Evolutionary conservation across 805 yeast genomes (phyloP), one percentile per base, ranked within the genome.

Genomic region (Candida saitoana): DNA sequence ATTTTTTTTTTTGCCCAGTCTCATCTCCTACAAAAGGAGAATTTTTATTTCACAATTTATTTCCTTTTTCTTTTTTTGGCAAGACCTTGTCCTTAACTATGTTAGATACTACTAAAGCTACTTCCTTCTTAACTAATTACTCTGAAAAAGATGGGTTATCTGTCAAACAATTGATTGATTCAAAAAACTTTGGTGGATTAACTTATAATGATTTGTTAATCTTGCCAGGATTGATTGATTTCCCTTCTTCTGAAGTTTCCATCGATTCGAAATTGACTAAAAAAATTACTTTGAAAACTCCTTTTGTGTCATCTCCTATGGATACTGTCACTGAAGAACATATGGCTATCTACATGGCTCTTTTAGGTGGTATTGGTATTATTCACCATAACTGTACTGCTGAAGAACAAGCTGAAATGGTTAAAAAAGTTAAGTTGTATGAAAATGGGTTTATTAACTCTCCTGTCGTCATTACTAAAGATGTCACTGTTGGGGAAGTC

Each of bases 401-500:
- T 45, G 98, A 91, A 43, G 98, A 89, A 66, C 99, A 93, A 73
- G 99, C 99, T 46, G 96, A 81, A 54, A 93, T 93, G 98, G 99
- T 93, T 49, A 85, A 78, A 67, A 87, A 86, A 71, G 99, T 93
- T 55, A 93, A 93, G 80, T 89, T 86, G 69, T 93, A 73, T 72
- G 99, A 93, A 75, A 93, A 93, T 66, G 99, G 99, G 29, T 93
- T 93, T 76, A 93, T 93, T 62, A 85, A 84, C 58, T 93, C 88
- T 58, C 99, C 66, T 35, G 79, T 91, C 49, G 96, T 87, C 44
- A 80, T 93, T 49, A 57, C 84, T 35, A 95, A 96, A 47, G 57
- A 69, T 18, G 65, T 72, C 50, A 84, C 96, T 43, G 93, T 93
- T 54, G 86, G 82, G 47, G 87, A 90, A 62, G 86, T 88, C 50